These are phyloP conservation scores for Macrophomina tecta DNA, from an alignment of 2,329 filamentous ascomycete species.

Conservation along the genomic window DNA sequence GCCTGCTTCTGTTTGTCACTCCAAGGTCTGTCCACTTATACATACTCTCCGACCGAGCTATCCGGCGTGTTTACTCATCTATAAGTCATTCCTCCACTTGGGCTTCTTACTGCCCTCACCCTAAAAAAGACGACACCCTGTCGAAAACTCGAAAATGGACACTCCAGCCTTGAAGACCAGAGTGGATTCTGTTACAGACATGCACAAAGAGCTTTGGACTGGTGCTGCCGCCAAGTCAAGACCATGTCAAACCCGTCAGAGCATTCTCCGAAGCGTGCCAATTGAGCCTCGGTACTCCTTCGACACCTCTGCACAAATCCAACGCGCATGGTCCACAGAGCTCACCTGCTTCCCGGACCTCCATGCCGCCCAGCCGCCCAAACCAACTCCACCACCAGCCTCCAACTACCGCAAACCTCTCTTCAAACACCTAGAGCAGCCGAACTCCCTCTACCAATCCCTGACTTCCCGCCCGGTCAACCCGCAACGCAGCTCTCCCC, in stretches of 20 bases:
- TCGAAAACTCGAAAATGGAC: not conserved
- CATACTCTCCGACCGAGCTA: not conserved
- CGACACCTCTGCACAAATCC: constrained; percentile 21
- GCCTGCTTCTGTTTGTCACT: not conserved
- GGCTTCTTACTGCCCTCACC: no score
- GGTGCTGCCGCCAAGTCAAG: not conserved
- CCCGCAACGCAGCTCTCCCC: constrained; percentile 18
- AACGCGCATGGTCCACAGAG: constrained; percentile 19
- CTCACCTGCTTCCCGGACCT: constrained; percentile 14
- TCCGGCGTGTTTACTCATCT: not conserved
- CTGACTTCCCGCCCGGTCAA: constrained; percentile 1
- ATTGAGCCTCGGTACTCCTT: constrained; percentile 16
- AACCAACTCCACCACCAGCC: not conserved
- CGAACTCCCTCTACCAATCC: constrained; percentile 3
- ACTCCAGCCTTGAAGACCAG: not conserved
- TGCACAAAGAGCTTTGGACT: not conserved
- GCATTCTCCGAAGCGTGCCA: constrained; percentile 12
- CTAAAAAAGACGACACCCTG: no score
- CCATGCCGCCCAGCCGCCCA: not conserved
- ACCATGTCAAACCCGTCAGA: not conserved
- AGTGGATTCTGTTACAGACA: not conserved
- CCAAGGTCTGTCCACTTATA: not conserved
- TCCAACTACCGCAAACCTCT: constrained; percentile 7
- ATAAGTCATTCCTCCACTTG: no score
- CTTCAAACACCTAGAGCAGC: constrained; percentile 2